These are phyloP conservation scores for Alnus glutinosa DNA, from an alignment of 306 rosid genomes.

Conservation along the genomic window DNA sequence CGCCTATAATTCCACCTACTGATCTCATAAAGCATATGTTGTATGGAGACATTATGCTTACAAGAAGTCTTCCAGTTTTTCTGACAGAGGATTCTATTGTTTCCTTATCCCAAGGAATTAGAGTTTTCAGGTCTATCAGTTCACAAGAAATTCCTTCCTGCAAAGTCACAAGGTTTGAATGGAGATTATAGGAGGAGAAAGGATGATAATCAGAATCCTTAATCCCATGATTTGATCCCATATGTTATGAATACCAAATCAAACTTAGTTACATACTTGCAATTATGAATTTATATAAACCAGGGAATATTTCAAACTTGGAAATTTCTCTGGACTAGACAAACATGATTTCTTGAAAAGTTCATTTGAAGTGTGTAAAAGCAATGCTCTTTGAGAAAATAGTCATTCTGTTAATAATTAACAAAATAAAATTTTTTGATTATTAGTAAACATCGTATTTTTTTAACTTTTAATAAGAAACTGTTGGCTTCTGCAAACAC, in stretches of 20 bases:
- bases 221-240: not conserved
- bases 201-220: not conserved
- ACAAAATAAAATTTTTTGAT: not conserved
- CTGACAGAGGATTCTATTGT: constrained; percentile 86
- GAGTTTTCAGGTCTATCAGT: constrained; percentile 85
- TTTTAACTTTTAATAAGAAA: not conserved
- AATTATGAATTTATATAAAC: not conserved
- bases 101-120: constrained; percentile 97
- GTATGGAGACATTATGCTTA: constrained; percentile 43
- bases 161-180: constrained; percentile 28
- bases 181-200: not conserved
- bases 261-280: not conserved
- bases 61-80: constrained; percentile 94
- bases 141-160: constrained; percentile 99
- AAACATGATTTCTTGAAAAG: not conserved
- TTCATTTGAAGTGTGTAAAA: not conserved
- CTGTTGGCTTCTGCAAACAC: not conserved
- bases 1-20: constrained; percentile 10
- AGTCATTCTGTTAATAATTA: not conserved
- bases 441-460: not conserved
- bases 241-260: not conserved
- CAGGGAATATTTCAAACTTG: not conserved
- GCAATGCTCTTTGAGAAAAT: not conserved
- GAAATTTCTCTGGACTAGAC: not conserved
- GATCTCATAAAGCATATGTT: constrained; percentile 3